Percentiles rank a stretch among this genome's conserved stretches.
Evolutionary conservation across 2,329 filamentous ascomycete genomes (phyloP).

Genomic region (Scedosporium minutisporum): DNA sequence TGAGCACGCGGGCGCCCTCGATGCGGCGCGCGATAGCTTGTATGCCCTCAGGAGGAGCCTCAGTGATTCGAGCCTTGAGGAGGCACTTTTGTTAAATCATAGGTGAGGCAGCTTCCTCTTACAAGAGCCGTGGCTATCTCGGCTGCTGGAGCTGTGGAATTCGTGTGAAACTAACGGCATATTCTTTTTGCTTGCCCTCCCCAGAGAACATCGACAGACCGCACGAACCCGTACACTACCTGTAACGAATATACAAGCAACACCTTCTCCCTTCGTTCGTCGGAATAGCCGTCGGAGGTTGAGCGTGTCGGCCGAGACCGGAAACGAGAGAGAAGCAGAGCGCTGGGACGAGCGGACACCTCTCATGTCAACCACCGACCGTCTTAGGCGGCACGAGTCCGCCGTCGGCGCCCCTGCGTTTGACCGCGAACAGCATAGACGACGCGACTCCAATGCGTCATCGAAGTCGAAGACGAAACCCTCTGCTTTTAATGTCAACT

Average conservation of each 20-base stretch:
- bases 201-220: background rate
- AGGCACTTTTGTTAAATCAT: conserved; percentile 71
- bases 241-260: background rate
- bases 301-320: conserved; percentile 25
- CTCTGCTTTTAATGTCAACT: conserved; percentile 46
- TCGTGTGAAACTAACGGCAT: background rate
- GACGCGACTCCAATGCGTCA: conserved; percentile 40
- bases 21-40: conserved; percentile 29
- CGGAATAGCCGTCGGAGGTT: background rate
- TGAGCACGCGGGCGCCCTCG: conserved; percentile 16
- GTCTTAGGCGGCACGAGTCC: conserved; percentile 17
- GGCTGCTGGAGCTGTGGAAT: background rate
- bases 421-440: background rate
- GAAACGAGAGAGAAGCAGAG: conserved; percentile 38
- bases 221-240: conserved; percentile 1
- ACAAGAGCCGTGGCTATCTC: background rate
- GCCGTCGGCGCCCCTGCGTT: background rate
- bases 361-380: conserved; percentile 36
- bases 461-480: conserved; percentile 40
- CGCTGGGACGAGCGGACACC: conserved; percentile 42
- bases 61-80: conserved; percentile 79
- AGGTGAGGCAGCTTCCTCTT: conserved; percentile 38
- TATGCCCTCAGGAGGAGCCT: conserved; percentile 47
- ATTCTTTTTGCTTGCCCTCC: background rate
- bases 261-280: background rate